Conservation (phyloP, 208 protist genomes). For the Leishmania martiniquensis region DNA sequence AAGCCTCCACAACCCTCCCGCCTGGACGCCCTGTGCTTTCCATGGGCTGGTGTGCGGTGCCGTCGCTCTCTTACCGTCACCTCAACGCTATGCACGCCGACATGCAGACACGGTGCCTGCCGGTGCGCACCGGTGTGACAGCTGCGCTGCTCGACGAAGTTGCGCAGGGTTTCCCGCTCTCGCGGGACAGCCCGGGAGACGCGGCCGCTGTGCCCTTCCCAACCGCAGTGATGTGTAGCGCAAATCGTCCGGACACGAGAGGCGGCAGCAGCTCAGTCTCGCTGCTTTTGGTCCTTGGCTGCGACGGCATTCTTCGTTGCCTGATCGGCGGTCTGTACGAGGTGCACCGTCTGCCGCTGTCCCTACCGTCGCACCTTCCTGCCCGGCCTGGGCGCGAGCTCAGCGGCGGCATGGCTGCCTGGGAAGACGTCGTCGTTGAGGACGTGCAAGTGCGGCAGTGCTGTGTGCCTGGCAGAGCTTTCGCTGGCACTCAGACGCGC, state of each 20-base stretch:
- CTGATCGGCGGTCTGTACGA: slow-evolving; percentile 70
- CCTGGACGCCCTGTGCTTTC: slow-evolving; percentile 16
- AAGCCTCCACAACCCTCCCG: slow-evolving; percentile 24
- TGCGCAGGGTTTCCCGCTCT: background rate
- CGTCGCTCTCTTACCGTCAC: slow-evolving; percentile 10
- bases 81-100: slow-evolving; percentile 13
- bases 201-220: background rate
- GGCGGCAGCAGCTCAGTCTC: slow-evolving; percentile 18
- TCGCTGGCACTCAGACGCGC: background rate
- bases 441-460: slow-evolving; percentile 27
- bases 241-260: background rate
- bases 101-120: slow-evolving; percentile 29
- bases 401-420: slow-evolving; percentile 2
- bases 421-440: slow-evolving; percentile 10
- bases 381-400: background rate
- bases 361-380: background rate
- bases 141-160: slow-evolving; percentile 30
- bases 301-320: slow-evolving; percentile 49
- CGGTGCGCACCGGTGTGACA: slow-evolving; percentile 27
- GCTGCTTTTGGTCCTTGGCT: slow-evolving; percentile 55
- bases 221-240: background rate
- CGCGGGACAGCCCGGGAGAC: background rate
- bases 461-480: background rate
- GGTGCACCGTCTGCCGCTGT: slow-evolving; percentile 30
- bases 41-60: slow-evolving; percentile 33